phyloP scores from a whole-genome alignment of 2,329 filamentous ascomycete species.

The Beauveria caledonica region DNA sequence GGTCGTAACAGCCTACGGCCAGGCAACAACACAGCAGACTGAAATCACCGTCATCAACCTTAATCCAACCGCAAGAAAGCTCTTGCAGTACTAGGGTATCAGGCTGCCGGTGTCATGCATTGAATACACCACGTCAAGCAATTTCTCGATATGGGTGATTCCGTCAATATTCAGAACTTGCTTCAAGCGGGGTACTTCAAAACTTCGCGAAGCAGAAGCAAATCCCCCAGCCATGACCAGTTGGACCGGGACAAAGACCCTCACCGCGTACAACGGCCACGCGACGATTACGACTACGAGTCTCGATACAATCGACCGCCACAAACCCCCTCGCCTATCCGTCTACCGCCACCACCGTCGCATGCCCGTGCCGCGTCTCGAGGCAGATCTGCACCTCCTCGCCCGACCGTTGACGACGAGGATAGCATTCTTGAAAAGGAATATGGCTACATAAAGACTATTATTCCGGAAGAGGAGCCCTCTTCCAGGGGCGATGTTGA shows the following conservation, averaged over 20 bases:
- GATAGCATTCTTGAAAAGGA: conserved; percentile 54
- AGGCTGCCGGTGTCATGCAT: conserved; percentile 2
- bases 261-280: background rate
- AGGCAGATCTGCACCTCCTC: conserved; percentile 37
- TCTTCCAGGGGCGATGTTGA: conserved; percentile 56
- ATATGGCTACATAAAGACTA: conserved; percentile 30
- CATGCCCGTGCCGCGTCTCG: background rate
- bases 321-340: background rate
- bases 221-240: background rate
- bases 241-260: background rate
- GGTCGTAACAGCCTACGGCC: background rate
- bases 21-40: background rate
- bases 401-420: conserved; percentile 64
- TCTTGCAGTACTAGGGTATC: background rate
- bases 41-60: background rate
- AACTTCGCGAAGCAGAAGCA: conserved; percentile 31
- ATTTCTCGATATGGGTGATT: conserved; percentile 33
- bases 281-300: background rate
- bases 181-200: conserved; percentile 43
- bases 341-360: conserved; percentile 3
- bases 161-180: conserved; percentile 36
- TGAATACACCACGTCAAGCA: conserved; percentile 1
- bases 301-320: background rate
- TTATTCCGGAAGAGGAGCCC: conserved; percentile 42
- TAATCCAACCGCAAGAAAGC: background rate